Conservation (phyloP, 2,329 filamentous ascomycete genomes). For the Aspergillus texensis region DNA sequence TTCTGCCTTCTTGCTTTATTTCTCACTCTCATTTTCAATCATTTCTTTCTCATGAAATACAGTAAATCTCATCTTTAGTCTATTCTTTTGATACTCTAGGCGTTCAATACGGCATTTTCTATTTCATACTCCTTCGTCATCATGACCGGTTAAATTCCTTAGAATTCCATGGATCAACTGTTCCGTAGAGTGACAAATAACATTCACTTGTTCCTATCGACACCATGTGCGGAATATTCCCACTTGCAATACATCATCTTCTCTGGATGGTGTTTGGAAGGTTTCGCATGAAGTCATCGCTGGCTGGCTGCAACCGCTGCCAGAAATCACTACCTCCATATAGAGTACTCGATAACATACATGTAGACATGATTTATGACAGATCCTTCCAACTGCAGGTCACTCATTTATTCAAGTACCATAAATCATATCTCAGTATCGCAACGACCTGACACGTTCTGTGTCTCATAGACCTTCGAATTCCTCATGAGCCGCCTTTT, state of each 20-base stretch:
- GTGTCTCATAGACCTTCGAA: not conserved
- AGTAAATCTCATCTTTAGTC: not conserved
- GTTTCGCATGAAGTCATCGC: conserved; percentile 3
- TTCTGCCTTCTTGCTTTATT: not conserved
- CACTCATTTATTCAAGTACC: not conserved
- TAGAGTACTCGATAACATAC: not conserved
- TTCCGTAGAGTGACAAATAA: not conserved
- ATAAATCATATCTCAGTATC: not conserved
- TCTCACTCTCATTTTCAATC: not conserved
- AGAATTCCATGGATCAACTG: not conserved
- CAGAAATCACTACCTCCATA: not conserved
- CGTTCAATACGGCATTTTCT: not conserved
- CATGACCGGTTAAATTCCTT: not conserved
- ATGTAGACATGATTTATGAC: not conserved
- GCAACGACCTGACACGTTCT: not conserved
- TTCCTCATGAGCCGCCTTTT: not conserved
- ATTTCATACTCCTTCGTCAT: not conserved
- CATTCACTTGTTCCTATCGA: not conserved
- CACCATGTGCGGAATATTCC: not conserved
- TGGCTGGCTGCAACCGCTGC: not conserved
- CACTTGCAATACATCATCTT: conserved; percentile 1
- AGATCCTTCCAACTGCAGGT: not conserved
- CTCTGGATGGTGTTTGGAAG: not conserved
- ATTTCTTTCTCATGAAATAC: not conserved
- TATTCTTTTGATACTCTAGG: not conserved